Percentiles rank a stretch among this genome's conserved stretches.
These are phyloP conservation scores for Diaporthe humulicola DNA, from an alignment of 2,329 filamentous ascomycete genomes.

Conservation along the genomic window DNA sequence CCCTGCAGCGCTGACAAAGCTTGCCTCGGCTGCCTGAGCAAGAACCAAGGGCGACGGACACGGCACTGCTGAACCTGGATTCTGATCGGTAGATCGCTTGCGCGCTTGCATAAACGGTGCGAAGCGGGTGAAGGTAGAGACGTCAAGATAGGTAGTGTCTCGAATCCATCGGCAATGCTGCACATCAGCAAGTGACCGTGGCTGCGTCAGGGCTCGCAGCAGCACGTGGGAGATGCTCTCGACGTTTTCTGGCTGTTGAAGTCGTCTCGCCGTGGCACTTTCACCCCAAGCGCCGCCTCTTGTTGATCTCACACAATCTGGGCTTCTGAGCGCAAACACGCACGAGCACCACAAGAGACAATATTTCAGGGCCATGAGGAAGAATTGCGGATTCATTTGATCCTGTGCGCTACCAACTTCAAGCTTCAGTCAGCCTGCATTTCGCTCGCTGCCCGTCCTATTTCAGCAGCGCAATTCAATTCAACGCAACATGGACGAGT, in stretches of 20 bases:
- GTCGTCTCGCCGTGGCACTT: background rate
- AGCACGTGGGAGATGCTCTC: background rate
- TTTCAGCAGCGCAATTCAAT: background rate
- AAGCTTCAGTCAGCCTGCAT: background rate
- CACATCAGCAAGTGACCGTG: background rate
- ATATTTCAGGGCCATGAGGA: fast-evolving
- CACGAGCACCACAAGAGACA: background rate
- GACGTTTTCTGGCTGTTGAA: background rate
- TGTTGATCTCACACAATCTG: background rate
- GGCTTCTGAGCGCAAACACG: background rate
- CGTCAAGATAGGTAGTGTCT: too few relatives aligned
- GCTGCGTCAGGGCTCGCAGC: background rate
- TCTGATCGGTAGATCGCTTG: too few relatives aligned
- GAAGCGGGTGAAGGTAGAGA: background rate
- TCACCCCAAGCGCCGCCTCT: background rate
- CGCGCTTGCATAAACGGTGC: background rate
- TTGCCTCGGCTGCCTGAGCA: background rate
- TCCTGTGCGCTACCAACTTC: background rate
- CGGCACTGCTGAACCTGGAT: background rate
- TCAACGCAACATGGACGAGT: background rate
- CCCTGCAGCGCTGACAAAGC: conserved; percentile 9
- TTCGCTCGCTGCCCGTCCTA: background rate
- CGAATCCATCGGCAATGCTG: background rate
- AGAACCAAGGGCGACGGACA: too few relatives aligned
- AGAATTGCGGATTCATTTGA: background rate